Conservation (phyloP, 2,329 filamentous ascomycete species). For the Hypomyces perniciosus region DNA sequence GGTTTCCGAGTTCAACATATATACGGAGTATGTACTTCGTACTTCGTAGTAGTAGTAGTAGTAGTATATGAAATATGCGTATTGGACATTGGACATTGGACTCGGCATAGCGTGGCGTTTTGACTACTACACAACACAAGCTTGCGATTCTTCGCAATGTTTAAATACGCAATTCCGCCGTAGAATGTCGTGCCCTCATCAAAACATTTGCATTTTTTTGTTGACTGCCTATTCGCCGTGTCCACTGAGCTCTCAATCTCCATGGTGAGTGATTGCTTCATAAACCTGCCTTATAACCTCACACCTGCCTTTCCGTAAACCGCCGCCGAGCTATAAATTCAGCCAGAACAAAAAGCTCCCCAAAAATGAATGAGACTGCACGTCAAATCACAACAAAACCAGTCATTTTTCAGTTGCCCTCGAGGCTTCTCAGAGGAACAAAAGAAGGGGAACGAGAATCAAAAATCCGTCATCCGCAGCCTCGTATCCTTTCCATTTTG, state of each 20-base stretch:
- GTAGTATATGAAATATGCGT: no score
- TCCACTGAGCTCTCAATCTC: slow-evolving; percentile 10
- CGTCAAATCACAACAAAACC: slow-evolving; percentile 13
- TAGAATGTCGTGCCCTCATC: slow-evolving; percentile 8
- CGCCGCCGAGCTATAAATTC: slow-evolving; percentile 5
- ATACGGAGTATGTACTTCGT: no score
- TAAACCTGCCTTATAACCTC: slow-evolving; percentile 9
- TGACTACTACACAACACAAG: no score
- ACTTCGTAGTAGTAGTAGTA: no score
- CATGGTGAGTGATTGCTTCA: slow-evolving; percentile 2
- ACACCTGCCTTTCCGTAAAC: slow-evolving; percentile 6
- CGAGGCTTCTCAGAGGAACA: slow-evolving; percentile 12
- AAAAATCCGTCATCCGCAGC: slow-evolving; percentile 18
- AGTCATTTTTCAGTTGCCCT: slow-evolving; percentile 8
- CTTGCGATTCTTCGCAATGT: no score
- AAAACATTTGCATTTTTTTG: slow-evolving; percentile 12
- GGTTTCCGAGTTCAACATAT: no score
- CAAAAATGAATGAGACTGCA: slow-evolving; percentile 10
- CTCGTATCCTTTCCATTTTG: slow-evolving; percentile 18
- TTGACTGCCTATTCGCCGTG: slow-evolving; percentile 11
- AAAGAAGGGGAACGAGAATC: slow-evolving; percentile 19
- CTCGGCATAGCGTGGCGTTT: no score
- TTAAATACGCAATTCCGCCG: no score
- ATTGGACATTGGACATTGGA: no score
- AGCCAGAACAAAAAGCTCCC: slow-evolving; percentile 3